A percentile compares a stretch with the other conserved stretches of the same genome.
Evolutionary conservation across 768 basidiomycete species (phyloP).

Genomic region (Kwoniella heveanensis): DNA sequence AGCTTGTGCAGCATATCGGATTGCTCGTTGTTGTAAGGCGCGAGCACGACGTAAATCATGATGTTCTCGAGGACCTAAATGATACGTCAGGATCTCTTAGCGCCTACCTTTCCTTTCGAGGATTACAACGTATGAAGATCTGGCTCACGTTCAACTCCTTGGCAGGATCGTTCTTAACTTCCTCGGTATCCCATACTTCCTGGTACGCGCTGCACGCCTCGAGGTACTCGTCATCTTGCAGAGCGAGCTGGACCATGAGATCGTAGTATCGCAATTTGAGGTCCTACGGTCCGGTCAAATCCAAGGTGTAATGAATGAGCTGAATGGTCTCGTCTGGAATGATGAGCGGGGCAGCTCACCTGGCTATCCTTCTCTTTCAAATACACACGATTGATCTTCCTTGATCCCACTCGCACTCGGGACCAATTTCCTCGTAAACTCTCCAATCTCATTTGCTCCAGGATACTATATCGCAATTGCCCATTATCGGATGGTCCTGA

Average conservation of each 20-base stretch:
- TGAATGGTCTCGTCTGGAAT: too few relatives aligned
- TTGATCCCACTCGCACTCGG: constrained; percentile 83
- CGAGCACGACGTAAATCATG: constrained; percentile 88
- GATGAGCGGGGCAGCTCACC: too few relatives aligned
- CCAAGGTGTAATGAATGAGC: too few relatives aligned
- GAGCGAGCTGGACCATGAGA: constrained; percentile 91
- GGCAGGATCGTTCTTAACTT: constrained; percentile 77
- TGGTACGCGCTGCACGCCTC: constrained; percentile 94
- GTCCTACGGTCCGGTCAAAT: too few relatives aligned
- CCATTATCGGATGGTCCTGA: not conserved
- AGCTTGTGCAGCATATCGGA: constrained; percentile 93
- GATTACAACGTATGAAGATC: not conserved
- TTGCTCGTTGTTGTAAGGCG: constrained; percentile 94
- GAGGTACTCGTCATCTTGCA: constrained; percentile 80
- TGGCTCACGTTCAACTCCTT: constrained; percentile 52
- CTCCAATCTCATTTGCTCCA: constrained; percentile 91
- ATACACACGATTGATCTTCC: constrained; percentile 92
- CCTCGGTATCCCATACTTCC: constrained; percentile 96
- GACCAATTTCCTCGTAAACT: constrained; percentile 71
- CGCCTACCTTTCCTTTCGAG: not conserved
- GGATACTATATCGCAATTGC: constrained; percentile 59
- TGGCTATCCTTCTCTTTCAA: constrained; percentile 85
- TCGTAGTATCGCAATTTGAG: constrained; percentile 95
- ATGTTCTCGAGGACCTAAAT: constrained; percentile 87
- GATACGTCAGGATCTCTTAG: not conserved